phyloP scores from a whole-genome alignment of 2,329 filamentous ascomycete species.

The Myriangium duriaei region DNA sequence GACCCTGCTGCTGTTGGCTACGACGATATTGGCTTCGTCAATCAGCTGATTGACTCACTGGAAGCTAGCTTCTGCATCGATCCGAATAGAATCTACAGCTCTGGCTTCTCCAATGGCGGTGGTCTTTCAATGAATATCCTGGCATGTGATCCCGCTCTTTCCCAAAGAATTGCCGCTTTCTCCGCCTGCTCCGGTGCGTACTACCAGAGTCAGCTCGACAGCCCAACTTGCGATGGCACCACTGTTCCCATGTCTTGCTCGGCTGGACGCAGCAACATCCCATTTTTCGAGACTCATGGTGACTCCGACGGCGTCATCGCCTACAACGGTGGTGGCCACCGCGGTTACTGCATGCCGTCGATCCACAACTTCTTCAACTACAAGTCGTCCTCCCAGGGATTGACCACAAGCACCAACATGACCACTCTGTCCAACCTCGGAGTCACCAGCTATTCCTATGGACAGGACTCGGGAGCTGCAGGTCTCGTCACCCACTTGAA shows the following conservation, averaged over 20 bases:
- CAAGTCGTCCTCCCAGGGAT: slow-evolving; percentile 26
- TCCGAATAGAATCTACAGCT: slow-evolving; percentile 28
- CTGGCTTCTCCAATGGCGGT: slow-evolving; percentile 42
- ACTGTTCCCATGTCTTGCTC: slow-evolving; percentile 13
- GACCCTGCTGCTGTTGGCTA: slow-evolving; percentile 28
- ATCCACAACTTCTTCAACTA: slow-evolving; percentile 23
- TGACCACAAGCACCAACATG: slow-evolving; percentile 14
- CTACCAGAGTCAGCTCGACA: slow-evolving; percentile 23
- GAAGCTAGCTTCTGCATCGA: slow-evolving; percentile 33
- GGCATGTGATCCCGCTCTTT: slow-evolving; percentile 31
- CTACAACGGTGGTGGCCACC: slow-evolving; percentile 25
- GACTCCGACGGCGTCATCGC: slow-evolving; percentile 28
- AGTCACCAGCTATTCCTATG: slow-evolving; percentile 18
- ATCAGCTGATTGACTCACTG: slow-evolving; percentile 29
- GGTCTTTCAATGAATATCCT: too few relatives aligned
- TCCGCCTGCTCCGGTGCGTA: slow-evolving; percentile 36
- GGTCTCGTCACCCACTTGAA: slow-evolving; percentile 28
- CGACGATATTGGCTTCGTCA: slow-evolving; percentile 32
- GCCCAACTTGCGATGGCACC: slow-evolving; percentile 12
- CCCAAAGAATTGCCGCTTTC: slow-evolving; percentile 37
- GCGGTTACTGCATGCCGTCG: slow-evolving; percentile 17
- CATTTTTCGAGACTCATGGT: slow-evolving; percentile 35
- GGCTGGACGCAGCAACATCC: slow-evolving; percentile 19
- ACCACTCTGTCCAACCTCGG: slow-evolving; percentile 20
- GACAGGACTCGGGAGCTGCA: slow-evolving; percentile 18